A percentile compares a stretch with the other conserved stretches of the same genome.
Conservation (phyloP, 495 filamentous ascomycete genomes). For the Hyaloscypha hepaticicola region DNA sequence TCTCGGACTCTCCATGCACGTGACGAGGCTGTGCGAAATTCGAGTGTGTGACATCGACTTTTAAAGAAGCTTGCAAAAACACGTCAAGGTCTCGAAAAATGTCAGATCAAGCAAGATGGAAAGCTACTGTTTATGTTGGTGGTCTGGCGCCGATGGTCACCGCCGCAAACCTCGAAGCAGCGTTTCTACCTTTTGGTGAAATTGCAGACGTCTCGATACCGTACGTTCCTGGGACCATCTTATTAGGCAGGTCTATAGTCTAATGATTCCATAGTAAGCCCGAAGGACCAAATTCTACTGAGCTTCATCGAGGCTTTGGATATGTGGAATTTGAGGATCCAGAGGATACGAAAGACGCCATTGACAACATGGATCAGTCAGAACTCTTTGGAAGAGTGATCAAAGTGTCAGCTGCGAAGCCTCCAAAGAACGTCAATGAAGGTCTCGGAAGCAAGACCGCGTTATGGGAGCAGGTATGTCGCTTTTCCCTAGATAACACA, state of each 20-base stretch:
- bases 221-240: conserved; percentile 40
- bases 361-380: conserved; percentile 98
- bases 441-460: conserved; percentile 92
- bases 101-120: conserved; percentile 62
- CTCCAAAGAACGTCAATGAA: conserved; percentile 84
- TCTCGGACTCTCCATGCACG: not conserved
- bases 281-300: conserved; percentile 52
- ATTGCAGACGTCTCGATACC: conserved; percentile 87
- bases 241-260: conserved; percentile 25
- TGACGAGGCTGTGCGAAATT: not conserved
- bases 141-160: conserved; percentile 82
- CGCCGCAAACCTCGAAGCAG: conserved; percentile 70
- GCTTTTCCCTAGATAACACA: not conserved
- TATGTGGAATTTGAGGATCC: conserved; percentile 92
- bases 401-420: conserved; percentile 88
- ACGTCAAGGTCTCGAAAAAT: conserved; percentile 17
- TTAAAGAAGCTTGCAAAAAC: not conserved
- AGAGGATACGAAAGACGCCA: conserved; percentile 88
- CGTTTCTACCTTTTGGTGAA: conserved; percentile 95
- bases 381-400: conserved; percentile 93
- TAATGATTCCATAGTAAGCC: conserved; percentile 37
- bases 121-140: conserved; percentile 87
- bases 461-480: conserved; percentile 91
- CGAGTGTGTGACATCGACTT: not conserved
- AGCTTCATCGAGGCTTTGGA: conserved; percentile 88